phyloP scores from a whole-genome alignment of 352 stramenopile genomes.

The Pythium scleroteichum region DNA sequence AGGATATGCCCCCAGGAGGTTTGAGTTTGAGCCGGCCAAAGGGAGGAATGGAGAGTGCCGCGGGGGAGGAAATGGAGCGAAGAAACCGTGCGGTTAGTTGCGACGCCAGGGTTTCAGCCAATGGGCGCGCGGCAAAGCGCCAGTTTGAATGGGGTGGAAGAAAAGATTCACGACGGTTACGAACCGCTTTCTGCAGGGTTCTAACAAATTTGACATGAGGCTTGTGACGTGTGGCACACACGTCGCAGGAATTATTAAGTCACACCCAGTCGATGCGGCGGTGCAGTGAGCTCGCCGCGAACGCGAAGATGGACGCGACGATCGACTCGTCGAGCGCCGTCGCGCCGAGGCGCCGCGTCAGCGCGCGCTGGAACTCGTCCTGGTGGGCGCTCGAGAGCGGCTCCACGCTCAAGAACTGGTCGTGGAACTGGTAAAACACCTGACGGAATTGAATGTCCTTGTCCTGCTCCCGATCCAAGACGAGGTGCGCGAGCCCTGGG shows the following conservation, averaged over 20 bases:
- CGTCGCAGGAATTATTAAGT: slow-evolving; percentile 13
- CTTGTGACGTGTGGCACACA: slow-evolving; percentile 7
- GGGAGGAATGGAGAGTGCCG: too few species aligned
- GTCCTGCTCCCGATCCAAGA: slow-evolving; percentile 32
- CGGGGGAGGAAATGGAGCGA: neutral
- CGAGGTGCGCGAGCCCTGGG: slow-evolving; percentile 29
- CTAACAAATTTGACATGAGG: slow-evolving; percentile 6
- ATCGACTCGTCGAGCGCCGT: slow-evolving; percentile 31
- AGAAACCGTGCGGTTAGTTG: slow-evolving; percentile 21
- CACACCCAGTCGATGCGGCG: slow-evolving; percentile 41
- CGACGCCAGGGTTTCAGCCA: slow-evolving; percentile 14
- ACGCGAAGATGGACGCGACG: slow-evolving; percentile 36
- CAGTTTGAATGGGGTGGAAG: slow-evolving; percentile 6
- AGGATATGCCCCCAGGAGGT: too few species aligned
- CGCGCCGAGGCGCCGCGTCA: slow-evolving; percentile 1
- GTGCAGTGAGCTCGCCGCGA: slow-evolving; percentile 23
- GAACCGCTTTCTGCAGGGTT: slow-evolving; percentile 25
- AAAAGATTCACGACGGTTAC: slow-evolving; percentile 3
- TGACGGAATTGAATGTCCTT: slow-evolving; percentile 20
- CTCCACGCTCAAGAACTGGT: slow-evolving; percentile 30
- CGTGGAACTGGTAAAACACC: slow-evolving; percentile 28
- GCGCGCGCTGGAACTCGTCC: slow-evolving; percentile 32
- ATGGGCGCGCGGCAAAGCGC: slow-evolving; percentile 3
- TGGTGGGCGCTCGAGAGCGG: slow-evolving; percentile 22
- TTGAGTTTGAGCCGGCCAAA: neutral